Evolutionary conservation across 2,329 filamentous ascomycete species (phyloP).

Genomic region (Fusarium cicatricum): DNA sequence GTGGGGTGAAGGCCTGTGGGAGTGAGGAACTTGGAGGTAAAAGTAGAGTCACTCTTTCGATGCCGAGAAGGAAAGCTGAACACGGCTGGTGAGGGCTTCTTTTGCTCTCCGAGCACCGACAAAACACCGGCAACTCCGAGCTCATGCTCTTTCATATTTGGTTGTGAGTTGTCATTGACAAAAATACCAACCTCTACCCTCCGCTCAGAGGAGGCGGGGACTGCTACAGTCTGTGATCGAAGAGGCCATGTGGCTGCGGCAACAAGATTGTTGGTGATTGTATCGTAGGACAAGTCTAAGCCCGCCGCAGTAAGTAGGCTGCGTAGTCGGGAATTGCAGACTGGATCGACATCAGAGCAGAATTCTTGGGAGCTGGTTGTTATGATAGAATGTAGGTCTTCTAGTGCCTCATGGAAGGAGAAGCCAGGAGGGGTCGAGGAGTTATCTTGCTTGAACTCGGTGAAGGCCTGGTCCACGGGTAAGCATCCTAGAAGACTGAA

Average conservation of each 20-base stretch:
- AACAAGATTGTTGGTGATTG: slow-evolving; percentile 70
- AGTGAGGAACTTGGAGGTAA: slow-evolving; percentile 68
- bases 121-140: slow-evolving; percentile 81
- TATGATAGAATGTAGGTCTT: slow-evolving; percentile 63
- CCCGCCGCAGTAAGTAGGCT: slow-evolving; percentile 62
- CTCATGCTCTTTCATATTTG: slow-evolving; percentile 72
- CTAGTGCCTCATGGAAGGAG: slow-evolving; percentile 75
- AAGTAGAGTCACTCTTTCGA: slow-evolving; percentile 64
- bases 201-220: slow-evolving; percentile 53
- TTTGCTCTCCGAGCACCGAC: slow-evolving; percentile 78
- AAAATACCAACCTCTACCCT: slow-evolving; percentile 85
- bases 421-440: slow-evolving; percentile 59
- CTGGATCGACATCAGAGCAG: slow-evolving; percentile 56
- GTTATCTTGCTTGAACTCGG: slow-evolving; percentile 50
- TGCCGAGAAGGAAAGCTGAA: slow-evolving; percentile 89
- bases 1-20: slow-evolving; percentile 88
- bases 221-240: slow-evolving; percentile 50
- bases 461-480: slow-evolving; percentile 64
- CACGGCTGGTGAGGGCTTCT: slow-evolving; percentile 75
- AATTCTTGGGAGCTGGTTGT: slow-evolving; percentile 60
- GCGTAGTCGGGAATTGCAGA: slow-evolving; percentile 60
- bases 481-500: background rate
- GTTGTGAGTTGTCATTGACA: slow-evolving; percentile 64
- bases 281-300: slow-evolving; percentile 81
- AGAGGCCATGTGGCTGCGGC: slow-evolving; percentile 72